Conservation (phyloP, 1,284 basidiomycete genomes). For the Fomitopsis schrenkii region DNA sequence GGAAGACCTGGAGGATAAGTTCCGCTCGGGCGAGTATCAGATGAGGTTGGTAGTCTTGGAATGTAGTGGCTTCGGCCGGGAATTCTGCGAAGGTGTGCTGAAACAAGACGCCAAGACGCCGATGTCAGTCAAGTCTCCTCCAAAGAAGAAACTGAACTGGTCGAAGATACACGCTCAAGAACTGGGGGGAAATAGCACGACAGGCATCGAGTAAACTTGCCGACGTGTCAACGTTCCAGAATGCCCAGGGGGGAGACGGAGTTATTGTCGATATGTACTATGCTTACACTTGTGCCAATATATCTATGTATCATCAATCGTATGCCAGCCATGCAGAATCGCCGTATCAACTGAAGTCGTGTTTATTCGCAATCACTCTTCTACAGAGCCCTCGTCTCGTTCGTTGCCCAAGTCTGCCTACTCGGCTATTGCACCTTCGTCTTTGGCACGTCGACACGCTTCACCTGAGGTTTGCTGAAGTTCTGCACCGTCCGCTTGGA, state of each 20-base stretch:
- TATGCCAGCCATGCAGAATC: neutral
- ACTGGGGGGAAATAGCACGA: neutral
- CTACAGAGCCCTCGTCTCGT: neutral
- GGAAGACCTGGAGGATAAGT: neutral
- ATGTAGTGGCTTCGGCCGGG: neutral
- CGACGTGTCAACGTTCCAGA: neutral
- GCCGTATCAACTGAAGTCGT: too few relatives aligned
- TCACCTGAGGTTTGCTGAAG: slow-evolving; percentile 33
- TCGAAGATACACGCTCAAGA: neutral
- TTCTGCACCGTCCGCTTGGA: slow-evolving; percentile 52
- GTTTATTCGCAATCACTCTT: neutral
- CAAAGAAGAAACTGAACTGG: neutral
- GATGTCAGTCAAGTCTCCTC: neutral
- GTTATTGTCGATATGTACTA: neutral
- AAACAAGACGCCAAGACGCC: neutral
- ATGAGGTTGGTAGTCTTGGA: neutral
- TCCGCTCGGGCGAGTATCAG: neutral
- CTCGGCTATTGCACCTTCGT: slow-evolving; percentile 17
- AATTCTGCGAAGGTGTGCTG: neutral
- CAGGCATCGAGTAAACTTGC: neutral
- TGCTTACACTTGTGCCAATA: neutral
- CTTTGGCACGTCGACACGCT: slow-evolving; percentile 11
- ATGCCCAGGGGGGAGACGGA: neutral
- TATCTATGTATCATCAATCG: neutral
- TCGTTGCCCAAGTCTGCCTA: neutral